Conservation (phyloP, 495 filamentous ascomycete species). For the Neurospora sp. region DNA sequence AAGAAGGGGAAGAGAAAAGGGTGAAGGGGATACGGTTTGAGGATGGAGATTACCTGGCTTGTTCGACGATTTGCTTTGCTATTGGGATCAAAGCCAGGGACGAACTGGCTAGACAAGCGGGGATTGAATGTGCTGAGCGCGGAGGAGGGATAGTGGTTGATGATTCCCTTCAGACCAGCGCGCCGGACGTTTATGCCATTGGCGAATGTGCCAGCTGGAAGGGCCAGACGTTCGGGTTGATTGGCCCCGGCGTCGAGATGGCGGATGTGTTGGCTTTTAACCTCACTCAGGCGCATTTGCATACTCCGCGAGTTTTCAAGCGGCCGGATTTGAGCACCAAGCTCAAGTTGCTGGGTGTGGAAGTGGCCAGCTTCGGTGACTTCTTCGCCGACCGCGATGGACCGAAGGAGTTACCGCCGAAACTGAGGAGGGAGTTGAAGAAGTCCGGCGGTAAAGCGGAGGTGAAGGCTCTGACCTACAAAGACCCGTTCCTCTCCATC, state of each 20-base stretch:
- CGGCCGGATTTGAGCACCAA: conserved; percentile 89
- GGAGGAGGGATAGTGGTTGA: conserved; percentile 66
- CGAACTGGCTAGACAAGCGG: conserved; percentile 60
- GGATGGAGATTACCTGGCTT: conserved; percentile 74
- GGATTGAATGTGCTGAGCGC: conserved; percentile 63
- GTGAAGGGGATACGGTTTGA: conserved; percentile 74
- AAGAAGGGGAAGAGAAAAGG: conserved; percentile 29
- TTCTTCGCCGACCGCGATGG: conserved; percentile 93
- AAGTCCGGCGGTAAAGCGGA: conserved; percentile 34
- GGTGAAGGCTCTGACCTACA: conserved; percentile 85
- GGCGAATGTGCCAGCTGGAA: conserved; percentile 96
- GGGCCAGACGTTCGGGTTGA: conserved; percentile 85
- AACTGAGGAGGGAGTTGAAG: conserved; percentile 31
- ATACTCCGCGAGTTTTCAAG: conserved; percentile 63
- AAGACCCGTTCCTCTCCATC: conserved; percentile 84
- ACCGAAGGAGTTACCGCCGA: conserved; percentile 60
- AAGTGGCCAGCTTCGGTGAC: conserved; percentile 92
- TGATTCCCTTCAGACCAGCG: conserved; percentile 60
- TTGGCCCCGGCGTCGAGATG: conserved; percentile 94
- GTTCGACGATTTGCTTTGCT: conserved; percentile 83
- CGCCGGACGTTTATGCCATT: conserved; percentile 74
- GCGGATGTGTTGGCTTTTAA: conserved; percentile 94
- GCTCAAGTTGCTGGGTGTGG: conserved; percentile 84
- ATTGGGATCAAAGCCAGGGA: conserved; percentile 84
- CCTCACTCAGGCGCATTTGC: conserved; percentile 69